Evolutionary conservation across 306 rosid species (phyloP).

Genomic region (Fragaria ananassa): DNA sequence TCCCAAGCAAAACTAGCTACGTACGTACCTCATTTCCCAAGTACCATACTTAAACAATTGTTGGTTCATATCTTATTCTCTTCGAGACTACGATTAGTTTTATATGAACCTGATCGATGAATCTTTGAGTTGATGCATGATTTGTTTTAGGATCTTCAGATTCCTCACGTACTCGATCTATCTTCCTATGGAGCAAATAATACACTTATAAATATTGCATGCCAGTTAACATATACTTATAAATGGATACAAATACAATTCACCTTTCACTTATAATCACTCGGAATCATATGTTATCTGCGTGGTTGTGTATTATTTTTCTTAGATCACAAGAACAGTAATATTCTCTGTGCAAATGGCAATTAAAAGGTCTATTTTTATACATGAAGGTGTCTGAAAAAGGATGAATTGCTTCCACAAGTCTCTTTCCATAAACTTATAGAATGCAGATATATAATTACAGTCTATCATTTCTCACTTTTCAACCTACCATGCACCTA

Average conservation of each 20-base stretch:
- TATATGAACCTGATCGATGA: background rate
- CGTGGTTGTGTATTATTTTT: background rate
- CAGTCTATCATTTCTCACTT: background rate
- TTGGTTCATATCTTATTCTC: background rate
- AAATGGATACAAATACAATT: background rate
- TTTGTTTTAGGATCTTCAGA: background rate
- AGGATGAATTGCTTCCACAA: background rate
- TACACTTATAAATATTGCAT: background rate
- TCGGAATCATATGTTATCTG: background rate
- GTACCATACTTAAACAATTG: background rate
- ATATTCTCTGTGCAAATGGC: background rate
- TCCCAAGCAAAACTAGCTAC: constrained; percentile 14
- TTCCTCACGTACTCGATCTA: background rate
- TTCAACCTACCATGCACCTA: background rate
- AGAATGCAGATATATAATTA: background rate
- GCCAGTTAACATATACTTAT: background rate
- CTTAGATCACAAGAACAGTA: background rate
- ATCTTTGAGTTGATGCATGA: background rate
- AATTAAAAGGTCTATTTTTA: background rate
- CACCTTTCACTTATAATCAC: background rate
- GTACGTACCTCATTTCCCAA: background rate
- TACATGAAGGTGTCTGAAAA: constrained; percentile 4
- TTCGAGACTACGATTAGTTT: background rate
- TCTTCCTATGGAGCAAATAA: background rate
- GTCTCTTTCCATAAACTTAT: constrained; percentile 1